Percentiles rank a stretch among this genome's conserved stretches.
Conservation (phyloP, 176 grass and related monocot genomes). For the Alopecurus myosuroides region DNA sequence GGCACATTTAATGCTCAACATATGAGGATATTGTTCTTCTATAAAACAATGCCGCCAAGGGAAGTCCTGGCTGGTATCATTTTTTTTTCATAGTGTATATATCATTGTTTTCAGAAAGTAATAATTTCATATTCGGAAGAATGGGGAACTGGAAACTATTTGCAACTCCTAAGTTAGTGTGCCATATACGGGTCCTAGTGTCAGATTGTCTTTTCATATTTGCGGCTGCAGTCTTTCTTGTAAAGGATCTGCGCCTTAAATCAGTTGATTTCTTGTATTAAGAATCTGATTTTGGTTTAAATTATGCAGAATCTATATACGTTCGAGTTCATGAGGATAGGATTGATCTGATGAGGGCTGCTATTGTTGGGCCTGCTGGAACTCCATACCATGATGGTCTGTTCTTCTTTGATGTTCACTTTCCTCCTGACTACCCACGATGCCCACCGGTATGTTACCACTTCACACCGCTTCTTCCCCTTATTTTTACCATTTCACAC, state of each 20-base stretch:
- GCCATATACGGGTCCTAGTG: background rate
- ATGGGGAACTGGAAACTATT: background rate
- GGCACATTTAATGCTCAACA: background rate
- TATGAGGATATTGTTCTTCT: background rate
- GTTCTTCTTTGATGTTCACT: constrained; percentile 72
- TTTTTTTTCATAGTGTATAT: background rate
- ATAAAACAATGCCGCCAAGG: too few species aligned
- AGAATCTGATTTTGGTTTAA: constrained; percentile 24
- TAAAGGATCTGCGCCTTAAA: background rate
- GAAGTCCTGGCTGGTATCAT: too few species aligned
- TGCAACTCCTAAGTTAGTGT: background rate
- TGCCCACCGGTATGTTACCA: constrained; percentile 46
- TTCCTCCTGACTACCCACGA: constrained; percentile 51
- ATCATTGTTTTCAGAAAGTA: background rate
- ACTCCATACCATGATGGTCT: constrained; percentile 83
- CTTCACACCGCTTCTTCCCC: background rate
- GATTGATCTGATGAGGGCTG: constrained; percentile 67
- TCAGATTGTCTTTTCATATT: background rate
- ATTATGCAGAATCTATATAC: constrained; percentile 48
- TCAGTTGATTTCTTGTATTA: background rate
- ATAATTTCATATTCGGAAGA: constrained; percentile 1
- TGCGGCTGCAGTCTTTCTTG: background rate
- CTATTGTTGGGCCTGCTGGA: constrained; percentile 57
- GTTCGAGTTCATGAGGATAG: constrained; percentile 64
- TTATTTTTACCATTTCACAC: background rate